These are phyloP conservation scores for Trametes cinnabarina DNA, from an alignment of 768 basidiomycete genomes.

Conservation along the genomic window DNA sequence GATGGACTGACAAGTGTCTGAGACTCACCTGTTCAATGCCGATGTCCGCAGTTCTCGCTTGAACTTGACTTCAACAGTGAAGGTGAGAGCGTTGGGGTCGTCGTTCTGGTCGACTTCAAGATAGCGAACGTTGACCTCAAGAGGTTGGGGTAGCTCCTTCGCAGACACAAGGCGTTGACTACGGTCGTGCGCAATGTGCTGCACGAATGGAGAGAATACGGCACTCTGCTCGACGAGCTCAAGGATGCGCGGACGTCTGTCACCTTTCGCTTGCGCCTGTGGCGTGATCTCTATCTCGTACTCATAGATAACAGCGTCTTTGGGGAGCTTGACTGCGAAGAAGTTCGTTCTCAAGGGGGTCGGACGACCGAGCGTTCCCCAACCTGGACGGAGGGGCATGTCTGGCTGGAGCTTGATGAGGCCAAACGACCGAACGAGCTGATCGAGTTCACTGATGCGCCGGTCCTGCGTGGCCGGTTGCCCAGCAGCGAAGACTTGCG, in stretches of 20 bases:
- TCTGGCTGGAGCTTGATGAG: slow-evolving; percentile 26
- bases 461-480: slow-evolving; percentile 6
- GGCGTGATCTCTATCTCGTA: slow-evolving; percentile 55
- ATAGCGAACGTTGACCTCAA: slow-evolving; percentile 34
- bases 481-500: slow-evolving; percentile 15
- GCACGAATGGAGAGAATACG: slow-evolving; percentile 34
- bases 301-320: slow-evolving; percentile 47
- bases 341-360: slow-evolving; percentile 62
- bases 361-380: slow-evolving; percentile 47
- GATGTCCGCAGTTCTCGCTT: slow-evolving; percentile 31
- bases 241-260: slow-evolving; percentile 50
- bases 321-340: slow-evolving; percentile 51
- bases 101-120: slow-evolving; percentile 40
- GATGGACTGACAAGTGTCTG: too few species aligned
- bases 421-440: slow-evolving; percentile 31
- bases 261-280: slow-evolving; percentile 39
- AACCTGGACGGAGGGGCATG: slow-evolving; percentile 55
- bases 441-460: slow-evolving; percentile 12
- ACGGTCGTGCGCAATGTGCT: slow-evolving; percentile 51
- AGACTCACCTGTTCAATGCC: slow-evolving; percentile 35
- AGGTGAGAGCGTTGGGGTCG: slow-evolving; percentile 39
- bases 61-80: slow-evolving; percentile 38
- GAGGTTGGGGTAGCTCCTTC: slow-evolving; percentile 36
- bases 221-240: slow-evolving; percentile 48
- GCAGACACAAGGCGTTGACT: slow-evolving; percentile 43